A percentile compares a stretch with the other conserved stretches of the same genome.
These are phyloP conservation scores for Hyaloscypha variabilis DNA, from an alignment of 495 filamentous ascomycete genomes.

Conservation along the genomic window DNA sequence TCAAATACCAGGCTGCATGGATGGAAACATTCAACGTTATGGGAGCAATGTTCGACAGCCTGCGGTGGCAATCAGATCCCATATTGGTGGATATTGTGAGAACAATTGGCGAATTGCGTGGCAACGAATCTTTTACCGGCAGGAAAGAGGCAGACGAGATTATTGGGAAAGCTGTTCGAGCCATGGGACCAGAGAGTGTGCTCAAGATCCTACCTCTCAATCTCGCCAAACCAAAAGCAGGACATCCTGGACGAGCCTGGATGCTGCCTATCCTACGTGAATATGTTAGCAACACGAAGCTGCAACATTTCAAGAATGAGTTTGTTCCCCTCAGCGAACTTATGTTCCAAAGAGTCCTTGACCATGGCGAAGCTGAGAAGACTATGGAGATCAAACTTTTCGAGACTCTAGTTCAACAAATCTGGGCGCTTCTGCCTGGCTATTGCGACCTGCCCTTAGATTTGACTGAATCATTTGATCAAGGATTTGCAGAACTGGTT, in stretches of 20 bases:
- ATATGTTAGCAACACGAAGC: constrained; percentile 78
- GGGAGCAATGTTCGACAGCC: constrained; percentile 82
- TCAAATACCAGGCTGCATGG: constrained; percentile 95
- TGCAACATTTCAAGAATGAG: constrained; percentile 81
- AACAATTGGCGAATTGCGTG: constrained; percentile 83
- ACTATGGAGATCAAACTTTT: constrained; percentile 96
- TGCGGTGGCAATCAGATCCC: constrained; percentile 80
- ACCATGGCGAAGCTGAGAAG: constrained; percentile 77
- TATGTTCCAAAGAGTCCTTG: constrained; percentile 86
- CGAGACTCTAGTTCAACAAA: constrained; percentile 93
- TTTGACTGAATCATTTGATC: constrained; percentile 75
- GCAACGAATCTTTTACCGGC: constrained; percentile 85
- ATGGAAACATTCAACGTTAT: constrained; percentile 91
- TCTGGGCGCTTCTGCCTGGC: constrained; percentile 92
- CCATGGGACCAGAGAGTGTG: constrained; percentile 85
- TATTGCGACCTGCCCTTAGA: constrained; percentile 93
- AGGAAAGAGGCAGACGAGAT: constrained; percentile 95
- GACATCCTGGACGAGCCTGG: constrained; percentile 88
- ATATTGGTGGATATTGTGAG: constrained; percentile 73
- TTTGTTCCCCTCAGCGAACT: constrained; percentile 86
- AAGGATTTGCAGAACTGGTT: constrained; percentile 86
- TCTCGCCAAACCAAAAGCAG: constrained; percentile 70
- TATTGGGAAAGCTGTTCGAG: constrained; percentile 79
- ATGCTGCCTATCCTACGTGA: constrained; percentile 88
- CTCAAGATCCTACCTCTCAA: constrained; percentile 84